Base-by-base conservation (phyloP, 2,329 filamentous ascomycete species). In the Colletotrichum trifolii region DNA sequence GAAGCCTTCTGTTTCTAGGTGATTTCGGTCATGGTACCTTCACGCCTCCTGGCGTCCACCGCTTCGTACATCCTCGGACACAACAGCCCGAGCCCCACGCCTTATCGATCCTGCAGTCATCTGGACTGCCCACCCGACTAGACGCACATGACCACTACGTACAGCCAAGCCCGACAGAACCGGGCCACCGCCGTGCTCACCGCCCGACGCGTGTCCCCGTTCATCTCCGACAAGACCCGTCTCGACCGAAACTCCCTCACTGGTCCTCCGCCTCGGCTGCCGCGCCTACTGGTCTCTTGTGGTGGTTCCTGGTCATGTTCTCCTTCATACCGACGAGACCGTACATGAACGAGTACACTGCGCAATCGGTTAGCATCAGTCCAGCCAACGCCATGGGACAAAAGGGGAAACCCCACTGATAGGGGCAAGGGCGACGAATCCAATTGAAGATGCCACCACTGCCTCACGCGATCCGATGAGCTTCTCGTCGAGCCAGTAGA, bases 401-500 rank as follows among this genome's bases (percentile, higher is more conserved):
- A 47, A 53, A 36, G 48, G 3, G 25, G 50, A n/a, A 34, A 60
- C 76, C 83, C 78, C 73, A 86, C 84, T 77, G 60, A 79, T 74
- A 4, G 80, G 78, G 9, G 81, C 75, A 60, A 83, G 68, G 2
- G 75, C 67, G 17, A 85, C 71, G 64, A 86, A 86, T 7, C 76
- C 78, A 47, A 79, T 73, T 58, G 77, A 79, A 65, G 82, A 82
- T 6, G 78, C 77, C 43, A 79, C 74, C 17, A 84, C 79, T 13
- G 81, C 79, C 68, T 80, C 79, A 43, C 78, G 74, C 35, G 77
- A 78, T 49, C 79, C 79, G 67, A 83, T 78, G 58, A 79, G 71
- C 6, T 75, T 71, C 55, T 79, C 76, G 67, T 86, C 81, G 56
- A 86, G 75, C 79, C 83, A 86, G 73, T 83, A 85, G 67, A 84